These are phyloP conservation scores for Funneliformis geosporum DNA, from an alignment of 192 early-diverging fungal genomes.

Conservation along the genomic window DNA sequence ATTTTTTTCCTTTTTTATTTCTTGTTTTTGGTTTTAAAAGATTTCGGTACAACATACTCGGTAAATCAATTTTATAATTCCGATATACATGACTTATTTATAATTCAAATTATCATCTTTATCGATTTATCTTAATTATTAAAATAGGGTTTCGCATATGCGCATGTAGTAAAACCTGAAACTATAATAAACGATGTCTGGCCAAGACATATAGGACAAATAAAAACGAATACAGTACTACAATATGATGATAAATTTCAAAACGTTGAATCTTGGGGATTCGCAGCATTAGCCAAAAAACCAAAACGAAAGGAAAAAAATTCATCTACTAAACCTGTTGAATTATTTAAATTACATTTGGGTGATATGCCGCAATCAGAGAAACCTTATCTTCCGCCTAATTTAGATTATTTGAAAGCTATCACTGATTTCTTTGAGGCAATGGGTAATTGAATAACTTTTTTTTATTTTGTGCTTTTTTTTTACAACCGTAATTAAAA, in stretches of 20 bases:
- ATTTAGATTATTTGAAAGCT: conserved; percentile 50
- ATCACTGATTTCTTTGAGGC: conserved; percentile 53
- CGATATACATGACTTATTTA: not conserved
- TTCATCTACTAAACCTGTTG: not conserved
- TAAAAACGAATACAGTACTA: conserved; percentile 6
- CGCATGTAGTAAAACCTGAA: not conserved
- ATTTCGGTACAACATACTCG: conserved; percentile 12
- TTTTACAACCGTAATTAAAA: no score
- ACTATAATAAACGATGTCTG: conserved; percentile 12
- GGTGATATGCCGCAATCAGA: conserved; percentile 49
- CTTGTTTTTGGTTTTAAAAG: not conserved
- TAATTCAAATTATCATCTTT: no score
- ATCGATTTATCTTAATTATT: no score
- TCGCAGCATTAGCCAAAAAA: not conserved
- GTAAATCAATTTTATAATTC: not conserved
- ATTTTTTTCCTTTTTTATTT: no score
- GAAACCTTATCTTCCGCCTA: conserved; percentile 43
- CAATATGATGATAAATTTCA: not conserved
- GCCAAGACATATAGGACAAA: not conserved
- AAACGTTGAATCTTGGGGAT: not conserved
- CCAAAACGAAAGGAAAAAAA: not conserved
- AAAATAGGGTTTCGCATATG: conserved; percentile 9
- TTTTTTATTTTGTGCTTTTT: no score
- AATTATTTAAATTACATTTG: conserved; percentile 32
- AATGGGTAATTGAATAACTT: not conserved